phyloP scores from a whole-genome alignment of 1,284 basidiomycete species.

The Puccinia triticina region DNA sequence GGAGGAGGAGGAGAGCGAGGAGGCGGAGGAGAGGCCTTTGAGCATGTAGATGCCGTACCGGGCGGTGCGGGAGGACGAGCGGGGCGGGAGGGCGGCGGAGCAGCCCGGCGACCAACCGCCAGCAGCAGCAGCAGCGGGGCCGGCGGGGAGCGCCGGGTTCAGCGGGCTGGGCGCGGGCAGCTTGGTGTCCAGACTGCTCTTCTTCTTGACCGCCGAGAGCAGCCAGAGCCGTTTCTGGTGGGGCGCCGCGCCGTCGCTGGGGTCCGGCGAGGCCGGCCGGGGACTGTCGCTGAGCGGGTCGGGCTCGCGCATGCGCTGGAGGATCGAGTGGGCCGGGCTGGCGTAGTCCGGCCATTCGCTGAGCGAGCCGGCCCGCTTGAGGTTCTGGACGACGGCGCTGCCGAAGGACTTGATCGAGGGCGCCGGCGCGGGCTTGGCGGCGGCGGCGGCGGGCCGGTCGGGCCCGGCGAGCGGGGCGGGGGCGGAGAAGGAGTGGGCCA shows the following conservation, averaged over 20 bases:
- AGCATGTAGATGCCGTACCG: constrained; percentile 32
- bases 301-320: constrained; percentile 27
- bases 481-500: constrained; percentile 22
- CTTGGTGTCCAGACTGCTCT: neutral
- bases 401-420: constrained; percentile 20
- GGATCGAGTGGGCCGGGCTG: constrained; percentile 15
- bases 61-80: neutral
- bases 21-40: constrained; percentile 21
- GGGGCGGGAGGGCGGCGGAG: neutral
- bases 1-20: constrained; percentile 12
- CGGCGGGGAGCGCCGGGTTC: neutral
- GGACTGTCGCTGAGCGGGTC: constrained; percentile 5
- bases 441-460: neutral
- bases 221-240: constrained; percentile 18
- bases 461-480: neutral
- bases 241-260: neutral
- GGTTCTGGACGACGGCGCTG: constrained; percentile 28
- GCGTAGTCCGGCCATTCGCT: constrained; percentile 10
- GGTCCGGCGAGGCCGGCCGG: neutral
- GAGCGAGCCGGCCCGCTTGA: constrained; percentile 32
- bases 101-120: too few species aligned
- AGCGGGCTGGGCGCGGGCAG: neutral
- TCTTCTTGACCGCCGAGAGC: constrained; percentile 11
- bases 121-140: too few species aligned
- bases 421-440: neutral